A percentile compares a stretch with the other conserved stretches of the same genome.
Conservation (phyloP, 164 flowering plant genomes). For the Magnolia kwangsiensis region DNA sequence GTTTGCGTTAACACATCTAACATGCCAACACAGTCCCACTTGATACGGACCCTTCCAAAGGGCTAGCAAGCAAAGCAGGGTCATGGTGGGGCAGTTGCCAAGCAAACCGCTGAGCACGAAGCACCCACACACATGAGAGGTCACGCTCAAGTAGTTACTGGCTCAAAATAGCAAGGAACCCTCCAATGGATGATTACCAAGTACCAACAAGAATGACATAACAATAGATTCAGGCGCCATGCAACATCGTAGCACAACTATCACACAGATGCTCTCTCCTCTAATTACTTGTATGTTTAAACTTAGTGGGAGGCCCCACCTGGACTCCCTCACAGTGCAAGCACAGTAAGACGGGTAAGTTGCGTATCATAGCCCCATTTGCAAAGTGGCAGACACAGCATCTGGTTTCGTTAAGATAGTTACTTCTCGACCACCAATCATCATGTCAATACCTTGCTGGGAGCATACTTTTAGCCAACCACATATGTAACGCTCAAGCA, state of each 20-base stretch:
- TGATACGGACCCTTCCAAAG: too few relatives aligned
- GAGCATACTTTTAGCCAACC: neutral
- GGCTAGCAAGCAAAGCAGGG: neutral
- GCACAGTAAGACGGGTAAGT: too few relatives aligned
- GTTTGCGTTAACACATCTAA: too few relatives aligned
- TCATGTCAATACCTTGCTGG: neutral
- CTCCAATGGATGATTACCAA: neutral
- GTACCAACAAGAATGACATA: neutral
- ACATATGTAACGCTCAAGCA: neutral
- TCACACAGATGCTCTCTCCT: too few relatives aligned
- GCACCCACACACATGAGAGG: neutral
- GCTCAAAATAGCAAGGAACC: neutral
- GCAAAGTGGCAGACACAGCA: neutral
- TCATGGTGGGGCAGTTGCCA: neutral
- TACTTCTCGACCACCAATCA: neutral
- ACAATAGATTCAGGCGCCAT: neutral
- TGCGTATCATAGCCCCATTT: too few relatives aligned
- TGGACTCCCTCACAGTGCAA: neutral
- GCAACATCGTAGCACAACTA: too few relatives aligned
- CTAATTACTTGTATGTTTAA: neutral
- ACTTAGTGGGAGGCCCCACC: neutral
- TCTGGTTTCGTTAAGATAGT: neutral
- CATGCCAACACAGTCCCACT: too few relatives aligned
- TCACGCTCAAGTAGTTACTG: neutral
- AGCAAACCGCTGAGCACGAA: neutral